These are phyloP conservation scores for Pelargonium citronellum DNA, from an alignment of 441 rosid genomes.

Conservation along the genomic window DNA sequence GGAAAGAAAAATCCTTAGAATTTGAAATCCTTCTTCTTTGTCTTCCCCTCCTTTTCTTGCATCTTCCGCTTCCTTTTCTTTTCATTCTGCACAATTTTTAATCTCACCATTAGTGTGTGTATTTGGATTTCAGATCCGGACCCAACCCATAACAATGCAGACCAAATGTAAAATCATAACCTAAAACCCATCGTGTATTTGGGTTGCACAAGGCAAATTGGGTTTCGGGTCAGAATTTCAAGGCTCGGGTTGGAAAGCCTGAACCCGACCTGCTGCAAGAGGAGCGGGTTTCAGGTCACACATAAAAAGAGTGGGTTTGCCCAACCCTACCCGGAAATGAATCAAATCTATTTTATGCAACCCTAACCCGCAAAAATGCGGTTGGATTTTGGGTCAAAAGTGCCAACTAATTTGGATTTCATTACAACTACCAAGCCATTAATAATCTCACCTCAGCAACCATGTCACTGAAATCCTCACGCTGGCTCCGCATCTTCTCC, in stretches of 20 bases:
- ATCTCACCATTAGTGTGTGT: background rate
- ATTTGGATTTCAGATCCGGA: background rate
- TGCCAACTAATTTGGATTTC: background rate
- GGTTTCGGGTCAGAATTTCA: too few species aligned
- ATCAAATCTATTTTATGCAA: background rate
- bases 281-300: too few species aligned
- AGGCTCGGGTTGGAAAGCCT: too few species aligned
- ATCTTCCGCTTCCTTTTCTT: conserved; percentile 85
- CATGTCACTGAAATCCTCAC: conserved; percentile 95
- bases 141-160: too few species aligned
- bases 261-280: too few species aligned
- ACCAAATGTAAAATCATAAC: too few species aligned
- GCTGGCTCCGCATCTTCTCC: conserved; percentile 83
- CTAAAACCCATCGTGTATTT: too few species aligned
- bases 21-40: conserved; percentile 91
- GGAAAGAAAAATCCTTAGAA: conserved; percentile 34
- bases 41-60: conserved; percentile 91
- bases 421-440: background rate
- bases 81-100: conserved; percentile 54
- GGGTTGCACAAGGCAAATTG: too few species aligned
- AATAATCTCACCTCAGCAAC: conserved; percentile 72
- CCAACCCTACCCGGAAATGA: background rate
- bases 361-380: too few species aligned
- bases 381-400: too few species aligned
- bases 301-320: too few species aligned